These are phyloP conservation scores for Neocallimastix lanati DNA, from an alignment of 192 early-diverging fungal species.

Conservation along the genomic window DNA sequence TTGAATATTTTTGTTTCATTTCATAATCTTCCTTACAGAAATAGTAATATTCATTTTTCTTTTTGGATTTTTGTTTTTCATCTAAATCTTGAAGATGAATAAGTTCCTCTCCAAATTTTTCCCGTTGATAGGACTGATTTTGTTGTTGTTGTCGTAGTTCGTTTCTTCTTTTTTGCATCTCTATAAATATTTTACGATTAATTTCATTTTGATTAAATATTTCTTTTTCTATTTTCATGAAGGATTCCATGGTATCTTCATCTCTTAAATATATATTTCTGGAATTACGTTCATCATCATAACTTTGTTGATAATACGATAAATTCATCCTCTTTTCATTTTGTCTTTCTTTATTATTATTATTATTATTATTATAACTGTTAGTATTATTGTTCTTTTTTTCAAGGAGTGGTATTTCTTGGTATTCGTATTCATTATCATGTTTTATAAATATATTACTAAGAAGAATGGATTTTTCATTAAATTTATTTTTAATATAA, in stretches of 20 bases:
- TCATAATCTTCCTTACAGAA: too few species aligned
- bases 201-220: neutral
- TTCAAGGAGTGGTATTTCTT: neutral
- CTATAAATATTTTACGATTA: neutral
- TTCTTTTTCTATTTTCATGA: neutral
- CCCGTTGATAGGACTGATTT: neutral
- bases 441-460: neutral
- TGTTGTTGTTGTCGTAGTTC: too few species aligned
- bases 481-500: too few species aligned
- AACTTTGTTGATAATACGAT: neutral
- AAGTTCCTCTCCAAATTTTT: neutral
- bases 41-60: too few species aligned
- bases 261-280: neutral
- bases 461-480: neutral
- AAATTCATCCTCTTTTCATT: neutral
- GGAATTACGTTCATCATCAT: neutral
- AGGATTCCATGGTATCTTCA: neutral
- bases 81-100: neutral
- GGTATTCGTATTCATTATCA: neutral
- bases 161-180: neutral
- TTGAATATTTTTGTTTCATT: too few species aligned
- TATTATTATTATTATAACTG: too few species aligned
- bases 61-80: too few species aligned
- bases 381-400: neutral
- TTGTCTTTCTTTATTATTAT: neutral